A percentile compares a stretch with the other conserved stretches of the same genome.
phyloP scores from a whole-genome alignment of 2,329 filamentous ascomycete genomes.

The Alternaria incomplexa region DNA sequence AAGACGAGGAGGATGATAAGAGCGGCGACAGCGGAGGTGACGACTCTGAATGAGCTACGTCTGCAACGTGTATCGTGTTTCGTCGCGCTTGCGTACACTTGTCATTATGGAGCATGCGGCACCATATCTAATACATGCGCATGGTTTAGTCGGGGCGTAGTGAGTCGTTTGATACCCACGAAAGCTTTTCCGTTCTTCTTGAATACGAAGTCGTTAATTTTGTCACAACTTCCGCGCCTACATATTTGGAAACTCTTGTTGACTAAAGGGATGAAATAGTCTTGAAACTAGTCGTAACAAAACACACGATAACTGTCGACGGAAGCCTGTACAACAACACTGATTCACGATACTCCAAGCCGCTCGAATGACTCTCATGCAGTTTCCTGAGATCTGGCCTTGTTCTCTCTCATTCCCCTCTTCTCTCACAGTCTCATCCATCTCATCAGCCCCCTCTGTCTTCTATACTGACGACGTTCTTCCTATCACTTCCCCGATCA shows the following conservation, averaged over 20 bases:
- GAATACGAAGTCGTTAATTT: not conserved
- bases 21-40: conserved; percentile 21
- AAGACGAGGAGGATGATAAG: conserved; percentile 18
- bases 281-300: not conserved
- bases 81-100: not conserved
- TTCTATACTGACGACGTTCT: too few relatives aligned
- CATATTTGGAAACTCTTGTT: not conserved
- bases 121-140: not conserved
- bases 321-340: not conserved
- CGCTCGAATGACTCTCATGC: accelerated
- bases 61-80: not conserved
- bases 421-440: not conserved
- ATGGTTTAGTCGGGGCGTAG: not conserved
- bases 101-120: not conserved
- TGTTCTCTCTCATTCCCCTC: not conserved
- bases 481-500: accelerated
- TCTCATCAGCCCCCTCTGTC: not conserved
- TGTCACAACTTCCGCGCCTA: not conserved
- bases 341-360: not conserved
- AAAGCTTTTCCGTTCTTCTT: not conserved
- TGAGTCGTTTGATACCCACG: not conserved
- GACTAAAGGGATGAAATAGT: not conserved
- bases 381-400: not conserved
- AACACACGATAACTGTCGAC: not conserved
- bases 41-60: conserved; percentile 29